Evolutionary conservation across 768 basidiomycete genomes (phyloP).

Genomic region (Lepiota subincarnata): DNA sequence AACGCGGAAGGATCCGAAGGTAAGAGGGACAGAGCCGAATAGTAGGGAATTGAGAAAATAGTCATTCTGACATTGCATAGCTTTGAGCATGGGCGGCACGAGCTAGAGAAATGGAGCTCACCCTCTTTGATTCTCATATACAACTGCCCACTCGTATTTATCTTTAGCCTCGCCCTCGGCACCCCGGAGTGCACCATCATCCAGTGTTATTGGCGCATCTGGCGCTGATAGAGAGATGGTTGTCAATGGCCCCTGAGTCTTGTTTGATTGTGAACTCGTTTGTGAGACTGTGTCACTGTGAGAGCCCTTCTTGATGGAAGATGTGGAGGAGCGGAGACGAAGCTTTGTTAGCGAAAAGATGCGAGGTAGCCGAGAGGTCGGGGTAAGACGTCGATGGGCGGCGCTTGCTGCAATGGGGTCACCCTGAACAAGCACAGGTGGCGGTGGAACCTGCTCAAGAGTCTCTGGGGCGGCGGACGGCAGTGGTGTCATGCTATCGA

Average conservation of each 20-base stretch:
- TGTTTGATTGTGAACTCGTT: not conserved
- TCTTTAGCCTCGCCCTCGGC: conserved; percentile 35
- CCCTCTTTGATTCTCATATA: conserved; percentile 87
- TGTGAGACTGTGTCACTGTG: not conserved
- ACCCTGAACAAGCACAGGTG: conserved; percentile 33
- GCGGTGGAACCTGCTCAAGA: conserved; percentile 26
- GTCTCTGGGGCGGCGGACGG: conserved; percentile 1
- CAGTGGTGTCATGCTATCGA: conserved; percentile 15
- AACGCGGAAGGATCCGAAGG: conserved; percentile 72
- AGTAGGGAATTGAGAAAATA: conserved; percentile 68
- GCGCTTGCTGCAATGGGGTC: conserved; percentile 38
- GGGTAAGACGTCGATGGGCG: conserved; percentile 43
- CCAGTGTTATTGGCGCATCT: conserved; percentile 29
- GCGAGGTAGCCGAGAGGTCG: conserved; percentile 31
- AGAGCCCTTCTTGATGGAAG: conserved; percentile 7
- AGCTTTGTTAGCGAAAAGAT: conserved; percentile 33
- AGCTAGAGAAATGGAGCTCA: conserved; percentile 23
- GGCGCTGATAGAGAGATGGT: not conserved
- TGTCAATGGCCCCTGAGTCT: not conserved
- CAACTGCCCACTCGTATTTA: conserved; percentile 68
- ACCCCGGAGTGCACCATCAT: conserved; percentile 19
- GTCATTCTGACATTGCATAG: conserved; percentile 39
- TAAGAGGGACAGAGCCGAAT: conserved; percentile 65
- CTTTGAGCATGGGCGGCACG: conserved; percentile 7
- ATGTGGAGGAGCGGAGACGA: conserved; percentile 13